Percentiles rank a stretch among this genome's conserved stretches.
phyloP scores from a whole-genome alignment of 164 flowering plant species.

The Magnolia kwangsiensis region DNA sequence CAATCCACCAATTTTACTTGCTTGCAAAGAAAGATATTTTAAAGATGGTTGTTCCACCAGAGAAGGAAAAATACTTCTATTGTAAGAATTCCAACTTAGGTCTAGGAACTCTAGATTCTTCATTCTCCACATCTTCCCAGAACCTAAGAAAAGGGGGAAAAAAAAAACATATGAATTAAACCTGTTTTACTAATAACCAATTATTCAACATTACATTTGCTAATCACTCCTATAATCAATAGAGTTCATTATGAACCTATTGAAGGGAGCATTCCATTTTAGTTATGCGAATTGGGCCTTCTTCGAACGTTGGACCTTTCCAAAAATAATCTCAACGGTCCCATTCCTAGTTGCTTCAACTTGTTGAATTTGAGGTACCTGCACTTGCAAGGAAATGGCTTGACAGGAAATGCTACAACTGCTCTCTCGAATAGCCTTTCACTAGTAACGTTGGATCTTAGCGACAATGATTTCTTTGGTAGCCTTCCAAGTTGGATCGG shows the following conservation, averaged over 20 bases:
- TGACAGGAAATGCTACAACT: slow-evolving; percentile 1
- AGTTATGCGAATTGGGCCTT: slow-evolving; percentile 12
- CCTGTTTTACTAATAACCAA: too few relatives aligned
- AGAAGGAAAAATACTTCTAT: not conserved
- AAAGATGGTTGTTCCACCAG: not conserved
- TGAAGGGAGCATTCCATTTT: slow-evolving; percentile 1
- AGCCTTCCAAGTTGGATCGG: slow-evolving; percentile 4
- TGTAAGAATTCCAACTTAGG: not conserved
- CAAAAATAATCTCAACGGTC: not conserved
- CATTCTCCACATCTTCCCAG: not conserved
- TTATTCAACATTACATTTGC: too few relatives aligned
- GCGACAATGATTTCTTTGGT: not conserved
- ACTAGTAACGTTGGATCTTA: not conserved
- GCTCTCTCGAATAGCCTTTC: not conserved
- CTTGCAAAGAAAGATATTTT: not conserved
- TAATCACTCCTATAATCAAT: too few relatives aligned
- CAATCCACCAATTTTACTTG: not conserved
- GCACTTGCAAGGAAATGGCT: not conserved
- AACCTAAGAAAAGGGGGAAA: not conserved
- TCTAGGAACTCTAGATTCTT: not conserved
- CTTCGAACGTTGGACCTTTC: slow-evolving; percentile 19
- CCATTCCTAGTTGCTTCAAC: slow-evolving; percentile 7
- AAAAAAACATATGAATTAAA: not conserved
- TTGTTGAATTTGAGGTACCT: not conserved
- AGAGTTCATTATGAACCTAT: too few relatives aligned